Conservation (phyloP, 768 basidiomycete genomes). For the Pisolithus microcarpus region DNA sequence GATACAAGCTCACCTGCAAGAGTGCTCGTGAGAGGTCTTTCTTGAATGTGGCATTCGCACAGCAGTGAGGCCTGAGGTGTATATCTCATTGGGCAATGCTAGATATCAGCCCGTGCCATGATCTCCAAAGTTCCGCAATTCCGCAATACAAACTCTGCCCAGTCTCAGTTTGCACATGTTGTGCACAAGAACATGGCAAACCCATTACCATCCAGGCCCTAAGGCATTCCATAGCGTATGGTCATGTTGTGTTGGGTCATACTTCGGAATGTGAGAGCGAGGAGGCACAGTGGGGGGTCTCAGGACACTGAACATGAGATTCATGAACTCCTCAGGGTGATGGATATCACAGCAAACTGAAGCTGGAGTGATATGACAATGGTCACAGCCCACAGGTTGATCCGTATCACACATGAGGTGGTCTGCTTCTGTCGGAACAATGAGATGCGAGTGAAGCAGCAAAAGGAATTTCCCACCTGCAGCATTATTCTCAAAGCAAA, state of each 20-base stretch:
- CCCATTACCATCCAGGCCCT: too few relatives aligned
- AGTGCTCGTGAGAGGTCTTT: too few relatives aligned
- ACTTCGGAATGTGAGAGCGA: slow-evolving; percentile 27
- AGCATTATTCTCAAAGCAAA: background rate
- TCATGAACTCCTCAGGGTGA: background rate
- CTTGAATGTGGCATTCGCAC: too few relatives aligned
- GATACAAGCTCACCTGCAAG: too few relatives aligned
- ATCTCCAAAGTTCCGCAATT: too few relatives aligned
- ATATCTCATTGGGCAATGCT: too few relatives aligned
- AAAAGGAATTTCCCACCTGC: background rate
- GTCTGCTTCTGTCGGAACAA: background rate
- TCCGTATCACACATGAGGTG: background rate
- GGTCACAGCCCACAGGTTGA: background rate
- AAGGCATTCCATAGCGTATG: background rate
- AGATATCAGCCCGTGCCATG: too few relatives aligned
- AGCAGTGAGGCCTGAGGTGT: too few relatives aligned
- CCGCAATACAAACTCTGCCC: too few relatives aligned
- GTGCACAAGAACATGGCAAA: too few relatives aligned
- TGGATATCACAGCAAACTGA: background rate
- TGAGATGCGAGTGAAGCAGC: background rate
- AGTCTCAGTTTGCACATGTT: too few relatives aligned
- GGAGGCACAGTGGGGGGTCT: slow-evolving; percentile 24
- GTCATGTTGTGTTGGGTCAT: background rate
- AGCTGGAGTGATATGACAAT: background rate
- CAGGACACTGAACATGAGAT: background rate